Percentiles rank a stretch among this genome's conserved stretches.
Conservation (phyloP, 805 yeast genomes). For the Wickerhamomyces queroliae region DNA sequence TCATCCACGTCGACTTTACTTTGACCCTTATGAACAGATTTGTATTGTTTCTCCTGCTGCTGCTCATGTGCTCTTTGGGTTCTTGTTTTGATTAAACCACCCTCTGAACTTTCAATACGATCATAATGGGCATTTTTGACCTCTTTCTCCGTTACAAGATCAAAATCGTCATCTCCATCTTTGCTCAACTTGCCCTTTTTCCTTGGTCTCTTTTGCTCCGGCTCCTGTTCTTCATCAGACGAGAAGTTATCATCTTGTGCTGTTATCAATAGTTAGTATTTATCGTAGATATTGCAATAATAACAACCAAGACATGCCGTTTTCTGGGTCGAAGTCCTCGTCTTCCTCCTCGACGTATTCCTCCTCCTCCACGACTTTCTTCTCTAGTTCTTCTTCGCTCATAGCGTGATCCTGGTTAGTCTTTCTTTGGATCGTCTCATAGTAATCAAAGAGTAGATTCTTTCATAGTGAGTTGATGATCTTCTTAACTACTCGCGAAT, state of each 20-base stretch:
- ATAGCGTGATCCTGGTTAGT: too few relatives aligned
- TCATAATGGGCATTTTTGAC: constrained; percentile 33
- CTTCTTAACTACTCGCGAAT: background rate
- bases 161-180: constrained; percentile 30
- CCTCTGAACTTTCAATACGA: constrained; percentile 46
- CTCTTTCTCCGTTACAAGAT: constrained; percentile 28
- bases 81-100: constrained; percentile 70
- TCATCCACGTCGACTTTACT: constrained; percentile 40
- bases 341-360: constrained; percentile 52
- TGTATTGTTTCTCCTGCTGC: constrained; percentile 19
- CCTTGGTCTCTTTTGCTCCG: constrained; percentile 16
- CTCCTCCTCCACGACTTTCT: constrained; percentile 27
- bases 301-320: constrained; percentile 12
- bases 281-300: background rate
- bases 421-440: too few relatives aligned
- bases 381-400: constrained; percentile 1
- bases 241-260: constrained; percentile 12
- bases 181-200: constrained; percentile 25
- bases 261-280: constrained; percentile 3
- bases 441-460: too few relatives aligned
- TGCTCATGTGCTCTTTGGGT: constrained; percentile 48
- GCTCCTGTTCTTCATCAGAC: constrained; percentile 21
- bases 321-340: constrained; percentile 48
- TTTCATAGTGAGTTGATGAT: background rate
- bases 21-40: constrained; percentile 9